Base-by-base conservation (phyloP, 1,139 yeast genomes). In the Yamadazyma spencermartinsiae region DNA sequence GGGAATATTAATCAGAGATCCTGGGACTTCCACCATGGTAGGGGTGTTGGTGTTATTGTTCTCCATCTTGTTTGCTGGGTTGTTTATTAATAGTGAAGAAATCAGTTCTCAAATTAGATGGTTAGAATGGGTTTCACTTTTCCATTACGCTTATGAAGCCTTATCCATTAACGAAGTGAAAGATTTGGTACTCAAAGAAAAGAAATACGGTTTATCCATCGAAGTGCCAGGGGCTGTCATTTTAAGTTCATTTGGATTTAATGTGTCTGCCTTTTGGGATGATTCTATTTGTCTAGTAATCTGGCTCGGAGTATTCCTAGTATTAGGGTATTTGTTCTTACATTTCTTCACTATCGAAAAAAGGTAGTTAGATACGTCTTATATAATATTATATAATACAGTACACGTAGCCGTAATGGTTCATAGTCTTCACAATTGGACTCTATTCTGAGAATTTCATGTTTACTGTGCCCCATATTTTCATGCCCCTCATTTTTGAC, bases 221-320 rank as follows among this genome's bases (percentile, higher is more conserved):
- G 96, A 89, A 61, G 95, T 92, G n/a, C 98, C 98, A 0, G 98
- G 98, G 4, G 98, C 98, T 1, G 94, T 95, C 1, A 92, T 92
- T 43, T 73, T 92, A 49, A 86, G 95, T 50, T 89, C 98, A 0
- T 92, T 92, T 68, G 98, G 98, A 0, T 92, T 92, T 61, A 78
- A 86, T 47, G 90, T 87, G 14, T 79, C 81, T 28, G 94, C 92
- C 2, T 75, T 86, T 45, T 65, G 79, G 65, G 66, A 69, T 31
- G 98, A 92, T 58, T 72, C 84, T 16, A 50, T 67, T 6, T 75
- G 72, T 29, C 68, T 87, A 41, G 67, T 63, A 0, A 67, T 72
- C 7, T 79, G 82, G 45, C 65, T 72, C 14, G 55, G 65, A 2
- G 52, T 70, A 1, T 87, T 87, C 57, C 59, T 85, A 33, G 52